A percentile compares a stretch with the other conserved stretches of the same genome.
These are phyloP conservation scores for Botrytis medusae DNA, from an alignment of 2,329 filamentous ascomycete species.

Conservation along the genomic window DNA sequence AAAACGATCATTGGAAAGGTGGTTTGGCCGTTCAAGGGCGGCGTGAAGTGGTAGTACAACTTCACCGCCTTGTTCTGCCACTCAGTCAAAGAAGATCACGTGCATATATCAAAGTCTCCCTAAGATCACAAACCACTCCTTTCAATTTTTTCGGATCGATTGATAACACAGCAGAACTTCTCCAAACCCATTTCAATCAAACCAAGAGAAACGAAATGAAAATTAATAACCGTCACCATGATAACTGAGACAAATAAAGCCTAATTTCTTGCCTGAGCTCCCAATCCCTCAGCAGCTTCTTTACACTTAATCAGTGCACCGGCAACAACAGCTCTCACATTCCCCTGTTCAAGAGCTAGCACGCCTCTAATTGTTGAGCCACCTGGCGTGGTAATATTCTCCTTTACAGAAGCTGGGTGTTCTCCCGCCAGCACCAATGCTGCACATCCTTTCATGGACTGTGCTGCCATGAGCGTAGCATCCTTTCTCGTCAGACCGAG, in stretches of 20 bases:
- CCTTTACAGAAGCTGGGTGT: slow-evolving; percentile 52
- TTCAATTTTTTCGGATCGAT: neutral
- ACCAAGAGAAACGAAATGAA: neutral
- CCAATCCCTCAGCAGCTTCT: slow-evolving; percentile 17
- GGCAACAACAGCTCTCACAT: slow-evolving; percentile 15
- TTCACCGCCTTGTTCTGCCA: slow-evolving; percentile 4
- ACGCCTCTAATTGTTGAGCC: slow-evolving; percentile 16
- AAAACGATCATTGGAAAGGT: neutral
- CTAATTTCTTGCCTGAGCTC: slow-evolving; percentile 1
- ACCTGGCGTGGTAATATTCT: slow-evolving; percentile 40
- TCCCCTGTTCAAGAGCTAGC: slow-evolving; percentile 12
- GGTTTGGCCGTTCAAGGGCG: neutral
- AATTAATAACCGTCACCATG: neutral
- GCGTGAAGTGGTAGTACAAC: neutral
- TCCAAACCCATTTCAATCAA: neutral
- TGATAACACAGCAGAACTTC: neutral
- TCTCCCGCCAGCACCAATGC: slow-evolving; percentile 49
- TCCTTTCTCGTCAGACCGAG: slow-evolving; percentile 58
- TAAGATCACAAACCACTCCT: neutral
- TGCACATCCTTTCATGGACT: slow-evolving; percentile 54
- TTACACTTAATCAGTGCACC: slow-evolving; percentile 16
- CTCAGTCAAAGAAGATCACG: neutral
- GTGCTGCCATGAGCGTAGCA: slow-evolving; percentile 41
- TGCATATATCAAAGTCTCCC: neutral
- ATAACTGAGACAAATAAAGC: neutral